Evolutionary conservation across 306 rosid genomes (phyloP).

Genomic region (Cicer cuneatum): DNA sequence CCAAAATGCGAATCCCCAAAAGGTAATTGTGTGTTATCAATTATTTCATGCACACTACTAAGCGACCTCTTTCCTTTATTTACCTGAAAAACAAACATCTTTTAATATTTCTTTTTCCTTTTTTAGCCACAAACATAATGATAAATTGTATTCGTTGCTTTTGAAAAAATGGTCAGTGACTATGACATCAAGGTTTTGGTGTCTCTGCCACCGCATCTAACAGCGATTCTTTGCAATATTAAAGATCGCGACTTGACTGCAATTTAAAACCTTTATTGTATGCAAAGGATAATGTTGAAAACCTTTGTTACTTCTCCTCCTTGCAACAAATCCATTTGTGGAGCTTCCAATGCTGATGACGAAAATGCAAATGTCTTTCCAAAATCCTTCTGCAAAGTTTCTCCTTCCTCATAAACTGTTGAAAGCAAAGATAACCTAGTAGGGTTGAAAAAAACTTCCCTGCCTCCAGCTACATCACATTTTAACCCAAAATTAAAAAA

Average conservation of each 20-base stretch:
- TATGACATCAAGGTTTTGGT: not conserved
- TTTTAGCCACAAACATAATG: not conserved
- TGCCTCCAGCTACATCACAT: constrained; percentile 64
- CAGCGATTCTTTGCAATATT: not conserved
- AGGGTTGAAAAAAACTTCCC: constrained; percentile 57
- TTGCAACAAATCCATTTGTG: constrained; percentile 52
- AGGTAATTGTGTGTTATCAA: constrained; percentile 44
- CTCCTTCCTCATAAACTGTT: constrained; percentile 64
- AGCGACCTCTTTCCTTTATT: constrained; percentile 50
- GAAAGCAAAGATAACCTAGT: constrained; percentile 66
- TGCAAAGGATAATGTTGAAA: constrained; percentile 10
- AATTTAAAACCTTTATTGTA: not conserved
- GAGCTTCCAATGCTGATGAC: constrained; percentile 52
- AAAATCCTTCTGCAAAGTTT: constrained; percentile 55
- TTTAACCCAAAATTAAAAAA: constrained; percentile 26
- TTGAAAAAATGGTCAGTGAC: not conserved
- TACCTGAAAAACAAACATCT: constrained; percentile 50
- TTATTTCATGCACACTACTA: constrained; percentile 43
- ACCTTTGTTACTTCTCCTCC: constrained; percentile 63
- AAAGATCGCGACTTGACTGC: not conserved
- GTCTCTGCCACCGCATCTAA: not conserved
- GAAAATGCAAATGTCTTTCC: constrained; percentile 58
- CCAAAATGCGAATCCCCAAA: constrained; percentile 56
- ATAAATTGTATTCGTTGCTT: not conserved
- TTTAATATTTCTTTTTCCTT: constrained; percentile 29